Evolutionary conservation across 2,329 filamentous ascomycete genomes (phyloP).

Genomic region (Magnaporthiopsis poae): DNA sequence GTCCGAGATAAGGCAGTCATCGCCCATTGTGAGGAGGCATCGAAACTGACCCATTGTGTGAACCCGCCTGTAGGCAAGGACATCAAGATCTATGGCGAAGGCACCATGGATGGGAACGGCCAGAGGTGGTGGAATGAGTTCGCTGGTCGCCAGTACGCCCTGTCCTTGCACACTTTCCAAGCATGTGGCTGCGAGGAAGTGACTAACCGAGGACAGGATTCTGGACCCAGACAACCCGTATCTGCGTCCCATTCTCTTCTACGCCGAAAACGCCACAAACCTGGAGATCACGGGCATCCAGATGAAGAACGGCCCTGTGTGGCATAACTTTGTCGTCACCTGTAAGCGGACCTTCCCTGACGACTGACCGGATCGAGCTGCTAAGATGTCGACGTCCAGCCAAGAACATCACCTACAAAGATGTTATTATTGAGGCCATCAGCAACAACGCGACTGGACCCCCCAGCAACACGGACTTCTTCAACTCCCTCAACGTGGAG

Average conservation of each 20-base stretch:
- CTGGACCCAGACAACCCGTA: conserved; percentile 22
- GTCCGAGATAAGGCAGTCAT: background rate
- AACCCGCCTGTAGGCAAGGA: conserved; percentile 29
- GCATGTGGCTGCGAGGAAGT: background rate
- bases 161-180: background rate
- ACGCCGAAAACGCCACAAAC: conserved; percentile 51
- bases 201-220: conserved; percentile 20
- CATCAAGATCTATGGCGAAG: conserved; percentile 46
- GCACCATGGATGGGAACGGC: conserved; percentile 35
- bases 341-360: conserved; percentile 23
- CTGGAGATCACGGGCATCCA: conserved; percentile 45
- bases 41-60: background rate
- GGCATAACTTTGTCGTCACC: conserved; percentile 53
- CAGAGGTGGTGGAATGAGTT: conserved; percentile 35
- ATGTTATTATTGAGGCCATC: conserved; percentile 6
- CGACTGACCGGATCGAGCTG: background rate
- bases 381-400: background rate
- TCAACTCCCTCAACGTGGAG: conserved; percentile 50
- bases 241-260: conserved; percentile 48
- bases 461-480: conserved; percentile 47
- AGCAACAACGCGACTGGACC: background rate
- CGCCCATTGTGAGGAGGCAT: background rate
- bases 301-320: conserved; percentile 52
- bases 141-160: conserved; percentile 23
- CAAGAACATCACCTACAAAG: conserved; percentile 3